Evolutionary conservation across 306 rosid species (phyloP), one percentile per base, ranked within the genome.

Genomic region (Inga laurina): DNA sequence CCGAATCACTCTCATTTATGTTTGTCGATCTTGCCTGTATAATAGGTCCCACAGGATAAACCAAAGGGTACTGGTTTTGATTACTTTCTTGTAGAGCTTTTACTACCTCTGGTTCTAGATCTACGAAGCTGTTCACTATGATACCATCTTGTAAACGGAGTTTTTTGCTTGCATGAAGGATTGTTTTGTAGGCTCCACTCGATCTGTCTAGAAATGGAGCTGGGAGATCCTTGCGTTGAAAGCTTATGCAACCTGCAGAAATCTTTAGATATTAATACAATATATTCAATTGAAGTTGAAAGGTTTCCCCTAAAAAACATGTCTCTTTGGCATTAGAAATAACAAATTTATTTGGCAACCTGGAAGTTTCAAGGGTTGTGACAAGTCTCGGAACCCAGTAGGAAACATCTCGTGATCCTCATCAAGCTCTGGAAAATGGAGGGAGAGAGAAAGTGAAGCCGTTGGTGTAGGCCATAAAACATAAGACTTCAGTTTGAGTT

Each of bases 21-120:
- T 7, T 24, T 32, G 9, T 19, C 4, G 27, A 68, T 3, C 73
- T 43, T 15, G 2, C 27, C 15, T 61, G 57, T 10, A 21, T 54
- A 37, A 82, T 46, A 2, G 82, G 82, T 1, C 85, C 85, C 22
- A 82, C 62, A 0, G 39, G 62, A 34, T 27, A 52, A 56, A 54
- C 61, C 61, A 56, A 70, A 21, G 79, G 76, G 32, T 56, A 21
- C 13, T 54, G 61, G 8, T 30, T 13, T 10, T 11, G 18, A 24
- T 62, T 10, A 11, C 18, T 62, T 30, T 62, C 68, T 11, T 27
- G 68, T 24, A 62, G 18, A 10, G 68, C 68, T 10, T 2, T 24
- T 27, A 10, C n/a, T 9, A 30, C 16, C 19, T 27, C 68, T 12
- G 0, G 16, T 62, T 62, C 68, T 18, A 62, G 15, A 27, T 62